Base-by-base conservation (phyloP, 2,329 filamentous ascomycete genomes). In the Coniochaeta sp. region DNA sequence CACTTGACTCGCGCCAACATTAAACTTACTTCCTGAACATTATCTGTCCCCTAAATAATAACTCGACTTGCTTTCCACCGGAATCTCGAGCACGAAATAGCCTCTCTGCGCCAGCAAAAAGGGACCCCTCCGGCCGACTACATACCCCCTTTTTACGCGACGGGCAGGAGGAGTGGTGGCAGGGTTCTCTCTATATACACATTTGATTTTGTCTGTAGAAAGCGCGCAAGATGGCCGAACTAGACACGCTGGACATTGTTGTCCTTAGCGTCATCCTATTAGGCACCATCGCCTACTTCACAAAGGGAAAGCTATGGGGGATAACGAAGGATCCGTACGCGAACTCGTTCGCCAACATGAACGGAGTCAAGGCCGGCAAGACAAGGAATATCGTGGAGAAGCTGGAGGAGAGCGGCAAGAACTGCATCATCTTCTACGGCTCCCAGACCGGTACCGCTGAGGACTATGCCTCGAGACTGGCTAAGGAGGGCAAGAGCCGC, bases 361-460 rank as follows among this genome's bases (percentile, higher is more conserved):
- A 81, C 69, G 82, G 79, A 58, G 77, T 78, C 57, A 95, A 89
- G 73, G 78, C 87, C 9, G 89, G 86, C 60, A 91, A 91, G 75
- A 92, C 91, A 55, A 81, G 94, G 61, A 91, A 96, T 69, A 91
- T 99, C 57, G 67, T 96, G 55, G 89, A 96, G 78, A 95, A 95
- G 74, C 87, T 99, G 85, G 89, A 96, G 18, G 91, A 97, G 75
- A 85, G 83, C 10, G 86, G 85, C 70, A 99, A 97, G 77, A 97
- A 99, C 74, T 96, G 92, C 70, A 86, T 99, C 58, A 87, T 99
- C 63, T 96, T 99, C 77, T 99, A 96, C 68, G 94, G 94, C 59
- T 99, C 94, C 27, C 94, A 99, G 74, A 99, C 94, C 20, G 94
- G 94, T 63, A 99, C 94, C 35, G 94, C 94, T 48, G 94, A 99